phyloP scores from a whole-genome alignment of 2,329 filamentous ascomycete genomes.

The Colletotrichum sp. region DNA sequence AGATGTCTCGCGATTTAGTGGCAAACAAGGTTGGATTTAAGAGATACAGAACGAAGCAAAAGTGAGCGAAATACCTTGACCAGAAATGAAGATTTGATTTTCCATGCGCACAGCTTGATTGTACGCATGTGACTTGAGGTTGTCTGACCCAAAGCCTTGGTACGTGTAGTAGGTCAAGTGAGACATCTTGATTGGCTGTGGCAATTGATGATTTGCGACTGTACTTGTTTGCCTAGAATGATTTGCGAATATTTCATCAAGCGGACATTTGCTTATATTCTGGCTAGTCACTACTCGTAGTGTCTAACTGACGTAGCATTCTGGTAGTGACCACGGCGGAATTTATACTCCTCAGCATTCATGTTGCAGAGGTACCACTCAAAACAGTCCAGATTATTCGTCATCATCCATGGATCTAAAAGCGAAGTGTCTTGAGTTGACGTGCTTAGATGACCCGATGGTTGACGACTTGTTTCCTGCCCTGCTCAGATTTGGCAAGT shows the following conservation, averaged over 20 bases:
- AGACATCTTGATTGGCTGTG: not conserved
- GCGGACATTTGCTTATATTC: not conserved
- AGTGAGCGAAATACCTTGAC: not conserved
- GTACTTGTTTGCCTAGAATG: not conserved
- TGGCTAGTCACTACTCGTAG: not conserved
- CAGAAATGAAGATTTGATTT: not conserved
- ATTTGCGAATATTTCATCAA: not conserved
- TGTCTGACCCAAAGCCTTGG: not conserved
- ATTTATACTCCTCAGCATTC: not conserved
- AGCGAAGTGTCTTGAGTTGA: not conserved
- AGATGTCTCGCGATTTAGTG: not conserved
- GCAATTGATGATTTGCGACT: accelerated
- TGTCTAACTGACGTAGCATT: not conserved
- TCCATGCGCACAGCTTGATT: not conserved
- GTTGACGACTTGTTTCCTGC: not conserved
- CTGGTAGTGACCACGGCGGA: not conserved
- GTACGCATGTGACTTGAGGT: not conserved
- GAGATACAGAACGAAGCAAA: not conserved
- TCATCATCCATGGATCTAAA: not conserved
- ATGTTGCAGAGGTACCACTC: not conserved
- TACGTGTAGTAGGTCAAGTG: not conserved
- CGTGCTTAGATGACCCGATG: not conserved
- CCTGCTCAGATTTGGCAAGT: not conserved
- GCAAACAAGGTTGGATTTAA: not conserved
- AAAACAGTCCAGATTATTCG: not conserved